These are phyloP conservation scores for Aegilops bicornis DNA, from an alignment of 176 grass and related monocot genomes.

Conservation along the genomic window DNA sequence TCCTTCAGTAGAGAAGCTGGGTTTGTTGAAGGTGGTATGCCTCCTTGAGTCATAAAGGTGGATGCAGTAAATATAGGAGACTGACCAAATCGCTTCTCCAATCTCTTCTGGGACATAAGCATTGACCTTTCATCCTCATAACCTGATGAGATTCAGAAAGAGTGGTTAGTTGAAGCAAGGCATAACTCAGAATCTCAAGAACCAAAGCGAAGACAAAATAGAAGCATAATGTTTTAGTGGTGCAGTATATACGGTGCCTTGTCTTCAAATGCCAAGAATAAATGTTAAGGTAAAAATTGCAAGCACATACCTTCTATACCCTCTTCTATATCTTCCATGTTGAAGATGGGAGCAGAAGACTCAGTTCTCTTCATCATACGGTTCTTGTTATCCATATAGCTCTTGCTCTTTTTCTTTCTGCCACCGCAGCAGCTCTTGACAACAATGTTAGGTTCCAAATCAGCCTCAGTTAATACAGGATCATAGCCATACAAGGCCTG, in stretches of 20 bases:
- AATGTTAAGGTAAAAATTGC: background rate
- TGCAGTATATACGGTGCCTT: background rate
- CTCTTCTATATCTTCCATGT: slow-evolving; percentile 99
- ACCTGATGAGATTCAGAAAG: slow-evolving; percentile 44
- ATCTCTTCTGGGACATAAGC: slow-evolving; percentile 93
- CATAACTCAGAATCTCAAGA: slow-evolving; percentile 13
- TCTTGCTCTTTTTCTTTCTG: slow-evolving; percentile 96
- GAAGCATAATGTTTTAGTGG: background rate
- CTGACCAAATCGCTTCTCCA: slow-evolving; percentile 97
- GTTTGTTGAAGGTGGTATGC: slow-evolving; percentile 90
- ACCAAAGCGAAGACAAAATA: background rate
- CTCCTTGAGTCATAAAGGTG: slow-evolving; percentile 92
- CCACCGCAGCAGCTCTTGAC: slow-evolving; percentile 93
- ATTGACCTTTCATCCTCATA: slow-evolving; percentile 95
- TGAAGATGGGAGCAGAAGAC: slow-evolving; percentile 97
- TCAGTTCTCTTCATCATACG: slow-evolving; percentile 97
- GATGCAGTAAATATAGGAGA: slow-evolving; percentile 95
- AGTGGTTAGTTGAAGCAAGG: slow-evolving; percentile 5
- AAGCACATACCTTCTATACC: slow-evolving; percentile 84
- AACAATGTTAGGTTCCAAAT: slow-evolving; percentile 94
- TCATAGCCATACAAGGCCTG: slow-evolving; percentile 98
- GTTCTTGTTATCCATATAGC: slow-evolving; percentile 91
- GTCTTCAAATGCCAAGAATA: background rate
- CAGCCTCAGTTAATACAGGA: slow-evolving; percentile 95
- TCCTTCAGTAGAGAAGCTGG: slow-evolving; percentile 93